Percentiles rank a stretch among this genome's conserved stretches.
Conservation (phyloP, 805 yeast genomes). For the Nakazawaea ernobii region DNA sequence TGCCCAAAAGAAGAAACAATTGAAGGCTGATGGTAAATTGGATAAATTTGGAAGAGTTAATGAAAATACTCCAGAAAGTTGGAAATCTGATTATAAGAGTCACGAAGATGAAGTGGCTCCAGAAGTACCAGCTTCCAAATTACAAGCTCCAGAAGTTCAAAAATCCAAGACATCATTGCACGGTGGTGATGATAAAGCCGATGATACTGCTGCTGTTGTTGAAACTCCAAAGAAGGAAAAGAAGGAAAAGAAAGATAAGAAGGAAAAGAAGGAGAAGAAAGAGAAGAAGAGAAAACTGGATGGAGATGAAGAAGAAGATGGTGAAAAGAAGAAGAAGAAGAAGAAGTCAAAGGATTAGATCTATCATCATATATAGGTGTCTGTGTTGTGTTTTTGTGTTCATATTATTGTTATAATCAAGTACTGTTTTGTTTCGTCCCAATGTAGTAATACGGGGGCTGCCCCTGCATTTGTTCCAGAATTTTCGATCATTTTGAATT, state of each 20-base stretch:
- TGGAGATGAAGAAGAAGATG: slow-evolving; percentile 48
- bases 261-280: slow-evolving; percentile 44
- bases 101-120: slow-evolving; percentile 60
- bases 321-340: slow-evolving; percentile 57
- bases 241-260: slow-evolving; percentile 15
- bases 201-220: too few species aligned
- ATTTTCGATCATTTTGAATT: neutral
- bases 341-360: slow-evolving; percentile 18
- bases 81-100: slow-evolving; percentile 83
- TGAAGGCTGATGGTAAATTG: slow-evolving; percentile 94
- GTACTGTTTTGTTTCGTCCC: neutral
- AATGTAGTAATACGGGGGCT: neutral
- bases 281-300: slow-evolving; percentile 49
- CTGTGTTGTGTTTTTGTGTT: neutral
- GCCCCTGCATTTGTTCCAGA: neutral
- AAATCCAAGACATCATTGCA: slow-evolving; percentile 42
- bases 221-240: slow-evolving; percentile 25
- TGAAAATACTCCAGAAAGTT: slow-evolving; percentile 87
- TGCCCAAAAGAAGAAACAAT: slow-evolving; percentile 97
- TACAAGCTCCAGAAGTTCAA: slow-evolving; percentile 30
- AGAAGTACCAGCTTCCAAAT: slow-evolving; percentile 49
- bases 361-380: neutral
- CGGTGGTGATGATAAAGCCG: too few species aligned
- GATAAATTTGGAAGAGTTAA: slow-evolving; percentile 93
- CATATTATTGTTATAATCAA: neutral